Conservation (phyloP, 108 stramenopile species). For the Nitzschia inconspicua region DNA sequence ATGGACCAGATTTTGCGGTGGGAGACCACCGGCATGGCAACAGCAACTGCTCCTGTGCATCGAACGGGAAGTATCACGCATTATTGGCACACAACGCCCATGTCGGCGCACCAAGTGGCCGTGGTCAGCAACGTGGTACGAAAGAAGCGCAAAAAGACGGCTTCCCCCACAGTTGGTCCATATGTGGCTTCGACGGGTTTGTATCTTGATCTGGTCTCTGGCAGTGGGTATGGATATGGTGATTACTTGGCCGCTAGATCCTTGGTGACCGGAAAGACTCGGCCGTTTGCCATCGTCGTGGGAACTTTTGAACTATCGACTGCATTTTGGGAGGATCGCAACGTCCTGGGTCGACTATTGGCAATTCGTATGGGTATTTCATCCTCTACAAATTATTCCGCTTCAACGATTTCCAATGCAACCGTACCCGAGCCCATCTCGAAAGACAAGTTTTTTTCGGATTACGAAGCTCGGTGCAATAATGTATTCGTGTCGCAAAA, state of each 20-base stretch:
- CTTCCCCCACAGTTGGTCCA: neutral
- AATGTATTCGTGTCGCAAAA: neutral
- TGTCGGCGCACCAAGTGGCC: too few relatives aligned
- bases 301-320: conserved; percentile 39
- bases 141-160: neutral
- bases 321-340: conserved; percentile 36
- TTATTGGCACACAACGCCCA: conserved; percentile 16
- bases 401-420: neutral
- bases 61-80: conserved; percentile 27
- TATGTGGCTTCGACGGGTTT: conserved; percentile 17
- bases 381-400: neutral
- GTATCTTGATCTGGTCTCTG: conserved; percentile 18
- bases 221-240: neutral
- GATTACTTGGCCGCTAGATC: neutral
- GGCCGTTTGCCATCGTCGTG: conserved; percentile 27
- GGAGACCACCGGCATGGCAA: conserved; percentile 12
- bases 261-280: neutral
- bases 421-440: neutral
- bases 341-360: conserved; percentile 31
- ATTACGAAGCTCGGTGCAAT: neutral
- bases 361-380: conserved; percentile 37
- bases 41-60: neutral
- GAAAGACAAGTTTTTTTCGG: too few relatives aligned
- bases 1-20: conserved; percentile 14
- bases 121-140: too few relatives aligned